These are phyloP conservation scores for Xerocomellus chrysenteron DNA, from an alignment of 768 basidiomycete genomes.

Conservation along the genomic window DNA sequence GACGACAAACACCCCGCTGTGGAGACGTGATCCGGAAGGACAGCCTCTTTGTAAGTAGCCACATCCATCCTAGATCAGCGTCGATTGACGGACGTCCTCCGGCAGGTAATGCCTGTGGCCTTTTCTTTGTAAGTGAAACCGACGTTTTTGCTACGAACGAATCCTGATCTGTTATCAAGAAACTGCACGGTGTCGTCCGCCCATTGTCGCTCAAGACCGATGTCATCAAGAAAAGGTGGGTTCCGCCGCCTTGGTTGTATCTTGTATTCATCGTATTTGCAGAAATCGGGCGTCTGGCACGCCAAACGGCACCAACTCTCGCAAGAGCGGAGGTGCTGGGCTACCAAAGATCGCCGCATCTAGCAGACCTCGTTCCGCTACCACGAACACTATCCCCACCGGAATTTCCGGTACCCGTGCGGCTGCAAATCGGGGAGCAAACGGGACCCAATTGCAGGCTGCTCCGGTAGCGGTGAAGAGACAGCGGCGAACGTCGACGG, in stretches of 20 bases:
- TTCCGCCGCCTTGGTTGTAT: not conserved
- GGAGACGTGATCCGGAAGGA: constrained; percentile 91
- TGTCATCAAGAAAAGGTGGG: constrained; percentile 93
- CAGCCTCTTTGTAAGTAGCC: constrained; percentile 77
- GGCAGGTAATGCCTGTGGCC: constrained; percentile 84
- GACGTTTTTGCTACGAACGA: not conserved
- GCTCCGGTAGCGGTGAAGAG: constrained; percentile 60
- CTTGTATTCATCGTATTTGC: not conserved
- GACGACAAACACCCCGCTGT: constrained; percentile 92
- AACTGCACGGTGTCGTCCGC: constrained; percentile 93
- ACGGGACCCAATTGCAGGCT: constrained; percentile 16
- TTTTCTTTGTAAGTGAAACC: constrained; percentile 78
- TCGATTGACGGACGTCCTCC: constrained; percentile 11
- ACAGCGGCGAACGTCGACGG: constrained; percentile 75
- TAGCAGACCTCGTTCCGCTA: constrained; percentile 67
- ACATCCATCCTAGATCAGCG: constrained; percentile 6
- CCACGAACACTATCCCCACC: constrained; percentile 57
- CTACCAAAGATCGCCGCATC: constrained; percentile 77
- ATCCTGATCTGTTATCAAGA: constrained; percentile 47
- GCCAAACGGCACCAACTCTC: constrained; percentile 55
- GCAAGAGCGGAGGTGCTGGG: constrained; percentile 53
- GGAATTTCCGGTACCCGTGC: constrained; percentile 44
- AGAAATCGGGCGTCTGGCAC: constrained; percentile 84
- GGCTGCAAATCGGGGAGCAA: constrained; percentile 28
- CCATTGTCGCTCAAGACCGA: constrained; percentile 96